A percentile compares a stretch with the other conserved stretches of the same genome.
Evolutionary conservation across 2,329 filamentous ascomycete species (phyloP).

Genomic region (Clathrospora elynae): DNA sequence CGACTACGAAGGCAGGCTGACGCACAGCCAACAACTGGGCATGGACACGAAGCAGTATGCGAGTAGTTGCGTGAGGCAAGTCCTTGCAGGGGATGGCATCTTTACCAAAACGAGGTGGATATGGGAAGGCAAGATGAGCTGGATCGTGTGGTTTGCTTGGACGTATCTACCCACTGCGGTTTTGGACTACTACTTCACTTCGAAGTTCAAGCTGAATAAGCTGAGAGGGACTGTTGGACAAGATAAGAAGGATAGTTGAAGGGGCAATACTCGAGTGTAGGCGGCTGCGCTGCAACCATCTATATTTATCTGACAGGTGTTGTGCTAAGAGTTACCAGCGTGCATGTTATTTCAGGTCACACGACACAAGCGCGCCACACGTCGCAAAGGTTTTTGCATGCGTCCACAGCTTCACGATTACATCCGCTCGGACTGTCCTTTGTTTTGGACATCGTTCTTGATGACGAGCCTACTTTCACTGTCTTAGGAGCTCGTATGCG

Average conservation of each 20-base stretch:
- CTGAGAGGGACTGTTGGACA: slow-evolving; percentile 45
- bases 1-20: slow-evolving; percentile 58
- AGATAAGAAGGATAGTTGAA: slow-evolving; percentile 37
- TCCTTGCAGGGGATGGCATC: slow-evolving; percentile 50
- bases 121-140: slow-evolving; percentile 60
- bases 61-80: slow-evolving; percentile 58
- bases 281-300: background rate
- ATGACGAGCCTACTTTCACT: too few species aligned
- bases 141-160: slow-evolving; percentile 56
- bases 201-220: slow-evolving; percentile 59
- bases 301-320: background rate
- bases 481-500: too few species aligned
- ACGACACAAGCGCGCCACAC: too few species aligned
- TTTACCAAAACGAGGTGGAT: slow-evolving; percentile 54
- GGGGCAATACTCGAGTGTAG: slow-evolving; percentile 4
- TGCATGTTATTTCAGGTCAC: too few species aligned
- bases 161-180: slow-evolving; percentile 54
- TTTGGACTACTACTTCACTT: slow-evolving; percentile 53
- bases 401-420: too few species aligned
- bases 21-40: slow-evolving; percentile 59
- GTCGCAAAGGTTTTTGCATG: too few species aligned
- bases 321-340: too few species aligned
- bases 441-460: too few species aligned
- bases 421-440: too few species aligned
- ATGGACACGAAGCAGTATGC: slow-evolving; percentile 62